phyloP scores from a whole-genome alignment of 2,329 filamentous ascomycete species.

The Diaporthe velutina region DNA sequence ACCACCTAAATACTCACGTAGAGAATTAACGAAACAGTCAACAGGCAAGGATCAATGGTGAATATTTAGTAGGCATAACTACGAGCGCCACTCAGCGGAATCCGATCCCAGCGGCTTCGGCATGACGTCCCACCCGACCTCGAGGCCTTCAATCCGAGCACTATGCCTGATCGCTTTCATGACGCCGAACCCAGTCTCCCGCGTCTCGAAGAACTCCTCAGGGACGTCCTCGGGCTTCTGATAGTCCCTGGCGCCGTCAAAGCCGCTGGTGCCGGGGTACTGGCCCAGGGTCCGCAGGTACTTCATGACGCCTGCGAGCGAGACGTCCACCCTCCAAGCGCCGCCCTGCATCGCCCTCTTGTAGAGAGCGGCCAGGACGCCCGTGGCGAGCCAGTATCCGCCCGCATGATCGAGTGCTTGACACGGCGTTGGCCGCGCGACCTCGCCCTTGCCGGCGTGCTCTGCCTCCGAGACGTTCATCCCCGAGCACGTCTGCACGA shows the following conservation, averaged over 20 bases:
- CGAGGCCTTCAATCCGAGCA: not conserved
- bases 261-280: not conserved
- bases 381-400: not conserved
- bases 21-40: too few species aligned
- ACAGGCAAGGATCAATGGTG: too few species aligned
- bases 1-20: too few species aligned
- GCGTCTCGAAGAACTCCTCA: not conserved
- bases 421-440: not conserved
- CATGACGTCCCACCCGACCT: not conserved
- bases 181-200: not conserved
- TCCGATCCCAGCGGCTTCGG: not conserved
- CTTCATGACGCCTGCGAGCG: constrained; percentile 1
- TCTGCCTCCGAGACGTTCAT: not conserved
- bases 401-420: not conserved
- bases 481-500: not conserved
- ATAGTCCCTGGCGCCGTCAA: not conserved
- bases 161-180: constrained; percentile 13
- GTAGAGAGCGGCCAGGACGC: not conserved
- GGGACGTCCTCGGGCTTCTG: not conserved
- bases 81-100: not conserved
- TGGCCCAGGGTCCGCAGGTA: not conserved
- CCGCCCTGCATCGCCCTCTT: not conserved
- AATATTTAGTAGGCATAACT: not conserved
- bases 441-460: not conserved
- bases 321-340: not conserved